Conservation (phyloP, 2,329 filamentous ascomycete species). For the Alternaria triticina region DNA sequence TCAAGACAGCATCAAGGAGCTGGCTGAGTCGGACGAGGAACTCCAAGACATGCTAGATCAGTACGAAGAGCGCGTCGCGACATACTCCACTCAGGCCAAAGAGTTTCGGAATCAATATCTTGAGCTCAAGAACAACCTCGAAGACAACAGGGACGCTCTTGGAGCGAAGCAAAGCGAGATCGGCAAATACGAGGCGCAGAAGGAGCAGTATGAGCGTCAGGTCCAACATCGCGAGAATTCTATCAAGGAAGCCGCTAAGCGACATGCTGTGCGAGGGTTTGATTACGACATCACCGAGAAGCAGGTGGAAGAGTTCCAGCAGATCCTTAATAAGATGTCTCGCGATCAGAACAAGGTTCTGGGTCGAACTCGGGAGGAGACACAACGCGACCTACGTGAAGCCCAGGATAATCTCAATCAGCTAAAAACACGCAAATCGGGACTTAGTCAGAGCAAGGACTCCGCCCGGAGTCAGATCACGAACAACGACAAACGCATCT, state of each 20-base stretch:
- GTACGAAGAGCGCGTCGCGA: slow-evolving; percentile 76
- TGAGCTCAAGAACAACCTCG: slow-evolving; percentile 63
- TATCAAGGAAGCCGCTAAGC: slow-evolving; percentile 77
- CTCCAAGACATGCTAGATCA: slow-evolving; percentile 74
- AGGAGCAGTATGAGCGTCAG: slow-evolving; percentile 84
- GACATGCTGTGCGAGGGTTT: slow-evolving; percentile 82
- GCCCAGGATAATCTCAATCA: slow-evolving; percentile 75
- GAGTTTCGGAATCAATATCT: slow-evolving; percentile 69
- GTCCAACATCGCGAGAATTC: slow-evolving; percentile 72
- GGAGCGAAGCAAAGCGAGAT: slow-evolving; percentile 64
- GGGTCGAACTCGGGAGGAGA: slow-evolving; percentile 75
- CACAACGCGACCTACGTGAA: slow-evolving; percentile 73
- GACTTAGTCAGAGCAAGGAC: slow-evolving; percentile 74
- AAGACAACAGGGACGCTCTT: slow-evolving; percentile 52
- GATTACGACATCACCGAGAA: slow-evolving; percentile 78
- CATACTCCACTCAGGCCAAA: slow-evolving; percentile 69
- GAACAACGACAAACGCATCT: slow-evolving; percentile 74
- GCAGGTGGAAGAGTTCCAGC: slow-evolving; percentile 77
- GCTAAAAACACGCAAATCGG: slow-evolving; percentile 76
- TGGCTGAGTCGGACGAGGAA: slow-evolving; percentile 78
- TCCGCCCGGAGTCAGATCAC: slow-evolving; percentile 75
- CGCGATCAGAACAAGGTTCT: slow-evolving; percentile 80
- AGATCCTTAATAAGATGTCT: slow-evolving; percentile 74
- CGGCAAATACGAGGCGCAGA: slow-evolving; percentile 83
- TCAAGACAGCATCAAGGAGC: slow-evolving; percentile 73